phyloP scores from a whole-genome alignment of 768 basidiomycete genomes.

The Boletus vermiculosoides region DNA sequence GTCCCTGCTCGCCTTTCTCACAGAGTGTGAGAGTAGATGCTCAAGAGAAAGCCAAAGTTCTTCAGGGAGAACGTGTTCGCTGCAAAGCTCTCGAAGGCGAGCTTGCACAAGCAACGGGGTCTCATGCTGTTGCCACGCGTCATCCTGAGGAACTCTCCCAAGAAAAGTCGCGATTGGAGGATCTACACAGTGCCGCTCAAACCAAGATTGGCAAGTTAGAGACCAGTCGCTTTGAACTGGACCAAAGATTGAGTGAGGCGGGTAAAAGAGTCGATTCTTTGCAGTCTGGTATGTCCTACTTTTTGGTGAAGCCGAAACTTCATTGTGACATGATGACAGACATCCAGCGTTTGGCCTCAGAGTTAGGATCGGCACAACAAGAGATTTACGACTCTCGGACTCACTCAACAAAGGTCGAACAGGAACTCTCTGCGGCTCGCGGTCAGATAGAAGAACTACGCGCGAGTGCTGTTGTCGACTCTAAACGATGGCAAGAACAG shows the following conservation, averaged over 20 bases:
- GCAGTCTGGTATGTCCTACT: slow-evolving; percentile 20
- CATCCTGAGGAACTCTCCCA: slow-evolving; percentile 20
- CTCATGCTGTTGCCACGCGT: slow-evolving; percentile 6
- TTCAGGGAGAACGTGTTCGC: slow-evolving; percentile 22
- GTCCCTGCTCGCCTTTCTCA: not conserved
- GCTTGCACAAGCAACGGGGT: slow-evolving; percentile 21
- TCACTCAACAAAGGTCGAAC: slow-evolving; percentile 18
- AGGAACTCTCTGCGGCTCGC: slow-evolving; percentile 21
- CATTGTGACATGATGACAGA: slow-evolving; percentile 26
- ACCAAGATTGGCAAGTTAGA: slow-evolving; percentile 20
- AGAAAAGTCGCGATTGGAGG: slow-evolving; percentile 27
- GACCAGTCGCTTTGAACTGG: slow-evolving; percentile 6
- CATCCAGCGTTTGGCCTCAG: slow-evolving; percentile 16
- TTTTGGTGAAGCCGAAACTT: slow-evolving; percentile 25
- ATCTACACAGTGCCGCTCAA: slow-evolving; percentile 7
- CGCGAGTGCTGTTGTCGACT: slow-evolving; percentile 10
- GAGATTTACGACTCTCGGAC: slow-evolving; percentile 8
- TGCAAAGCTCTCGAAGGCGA: slow-evolving; percentile 20
- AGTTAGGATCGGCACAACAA: slow-evolving; percentile 17
- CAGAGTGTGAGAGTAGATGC: slow-evolving; percentile 13
- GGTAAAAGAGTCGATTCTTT: slow-evolving; percentile 12
- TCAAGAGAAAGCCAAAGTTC: slow-evolving; percentile 8
- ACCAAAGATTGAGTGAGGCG: slow-evolving; percentile 11
- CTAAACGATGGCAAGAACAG: slow-evolving; percentile 27
- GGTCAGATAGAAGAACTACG: slow-evolving; percentile 21